Percentiles rank a stretch among this genome's conserved stretches.
These are phyloP conservation scores for Buddleja alternifolia DNA, from an alignment of 257 asterid genomes.

Conservation along the genomic window DNA sequence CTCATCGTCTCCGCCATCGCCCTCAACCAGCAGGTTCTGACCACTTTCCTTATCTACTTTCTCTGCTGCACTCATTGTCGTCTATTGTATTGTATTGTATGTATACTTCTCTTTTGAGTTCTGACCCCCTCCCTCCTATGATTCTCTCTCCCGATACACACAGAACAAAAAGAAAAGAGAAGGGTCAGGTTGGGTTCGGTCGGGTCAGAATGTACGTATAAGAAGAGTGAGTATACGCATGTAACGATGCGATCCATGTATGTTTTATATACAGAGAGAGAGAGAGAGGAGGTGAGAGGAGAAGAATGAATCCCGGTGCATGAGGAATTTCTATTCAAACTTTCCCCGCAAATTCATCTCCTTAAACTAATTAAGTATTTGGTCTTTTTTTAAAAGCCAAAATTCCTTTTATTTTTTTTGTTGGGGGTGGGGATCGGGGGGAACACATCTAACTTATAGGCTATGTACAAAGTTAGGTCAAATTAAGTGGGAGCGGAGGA, in stretches of 20 bases:
- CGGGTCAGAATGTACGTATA: neutral
- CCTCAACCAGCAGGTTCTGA: too few species aligned
- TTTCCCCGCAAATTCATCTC: neutral
- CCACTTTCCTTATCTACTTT: neutral
- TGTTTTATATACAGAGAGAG: too few species aligned
- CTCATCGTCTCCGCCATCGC: neutral
- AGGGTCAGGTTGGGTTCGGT: too few species aligned
- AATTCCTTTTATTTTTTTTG: too few species aligned
- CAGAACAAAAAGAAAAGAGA: neutral
- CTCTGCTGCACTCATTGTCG: too few species aligned
- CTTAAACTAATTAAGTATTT: neutral
- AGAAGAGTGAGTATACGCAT: neutral
- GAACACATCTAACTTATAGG: too few species aligned
- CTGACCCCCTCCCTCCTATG: neutral
- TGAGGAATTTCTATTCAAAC: constrained; percentile 2
- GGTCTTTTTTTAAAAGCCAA: too few species aligned
- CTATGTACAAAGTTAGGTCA: too few species aligned
- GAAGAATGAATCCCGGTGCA: constrained; percentile 19
- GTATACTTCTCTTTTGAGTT: neutral
- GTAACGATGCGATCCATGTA: too few species aligned
- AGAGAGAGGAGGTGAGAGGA: neutral
- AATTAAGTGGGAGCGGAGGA: too few species aligned
- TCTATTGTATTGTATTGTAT: too few species aligned
- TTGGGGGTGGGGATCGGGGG: too few species aligned
- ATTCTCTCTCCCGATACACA: neutral